Conservation (phyloP, 2,329 filamentous ascomycete genomes). For the Metarhizium humberi region DNA sequence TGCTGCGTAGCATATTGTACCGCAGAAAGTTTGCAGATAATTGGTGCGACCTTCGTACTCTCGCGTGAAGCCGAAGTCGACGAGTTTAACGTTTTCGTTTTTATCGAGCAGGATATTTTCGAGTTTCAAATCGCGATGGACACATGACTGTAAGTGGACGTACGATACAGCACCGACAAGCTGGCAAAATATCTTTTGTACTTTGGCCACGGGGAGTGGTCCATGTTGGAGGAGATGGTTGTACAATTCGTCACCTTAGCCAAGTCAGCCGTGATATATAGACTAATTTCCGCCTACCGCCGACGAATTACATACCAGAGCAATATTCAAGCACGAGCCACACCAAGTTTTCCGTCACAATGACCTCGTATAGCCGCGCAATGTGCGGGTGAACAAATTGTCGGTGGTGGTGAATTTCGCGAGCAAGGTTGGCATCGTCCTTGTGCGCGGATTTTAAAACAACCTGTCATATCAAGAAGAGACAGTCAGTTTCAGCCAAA, state of each 20-base stretch:
- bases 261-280: not conserved
- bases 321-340: slow-evolving; percentile 98
- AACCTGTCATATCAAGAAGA: slow-evolving; percentile 46
- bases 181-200: slow-evolving; percentile 92
- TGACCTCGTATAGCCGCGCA: slow-evolving; percentile 91
- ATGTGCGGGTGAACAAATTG: slow-evolving; percentile 98
- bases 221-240: slow-evolving; percentile 88
- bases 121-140: slow-evolving; percentile 92
- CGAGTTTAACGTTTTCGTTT: slow-evolving; percentile 92
- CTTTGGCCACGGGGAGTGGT: slow-evolving; percentile 72
- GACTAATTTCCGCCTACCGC: not conserved
- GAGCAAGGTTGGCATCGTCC: slow-evolving; percentile 87
- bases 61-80: slow-evolving; percentile 95
- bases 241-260: slow-evolving; percentile 87
- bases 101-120: slow-evolving; percentile 89
- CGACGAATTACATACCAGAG: slow-evolving; percentile 50
- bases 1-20: slow-evolving; percentile 94
- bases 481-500: not conserved
- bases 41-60: slow-evolving; percentile 95
- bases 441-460: slow-evolving; percentile 98
- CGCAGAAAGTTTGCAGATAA: slow-evolving; percentile 94
- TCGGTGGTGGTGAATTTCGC: slow-evolving; percentile 96
- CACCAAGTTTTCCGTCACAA: slow-evolving; percentile 88
- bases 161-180: slow-evolving; percentile 91
- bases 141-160: slow-evolving; percentile 89